These are phyloP conservation scores for cucumber (Cucumis sativus) DNA, from an alignment of 306 rosid species.

Conservation along the genomic window DNA sequence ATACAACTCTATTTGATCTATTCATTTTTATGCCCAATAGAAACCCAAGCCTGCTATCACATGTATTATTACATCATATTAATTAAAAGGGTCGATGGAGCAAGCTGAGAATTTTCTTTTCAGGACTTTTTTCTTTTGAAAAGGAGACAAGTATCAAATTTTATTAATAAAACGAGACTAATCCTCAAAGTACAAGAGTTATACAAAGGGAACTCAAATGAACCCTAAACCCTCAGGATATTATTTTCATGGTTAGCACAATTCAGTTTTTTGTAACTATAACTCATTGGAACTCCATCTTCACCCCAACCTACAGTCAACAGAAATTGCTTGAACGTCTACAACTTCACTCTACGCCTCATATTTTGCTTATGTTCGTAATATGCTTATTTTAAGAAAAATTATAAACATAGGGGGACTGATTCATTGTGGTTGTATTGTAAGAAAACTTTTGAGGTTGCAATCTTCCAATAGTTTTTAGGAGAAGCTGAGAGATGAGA, in stretches of 20 bases:
- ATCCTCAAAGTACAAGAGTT: no score
- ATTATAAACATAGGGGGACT: neutral
- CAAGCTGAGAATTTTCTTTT: neutral
- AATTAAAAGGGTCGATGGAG: neutral
- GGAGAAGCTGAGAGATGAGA: conserved; percentile 15
- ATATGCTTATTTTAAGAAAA: neutral
- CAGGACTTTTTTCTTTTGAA: neutral
- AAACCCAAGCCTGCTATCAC: neutral
- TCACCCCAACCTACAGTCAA: neutral
- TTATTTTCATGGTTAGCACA: neutral
- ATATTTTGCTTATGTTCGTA: neutral
- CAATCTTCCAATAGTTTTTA: neutral
- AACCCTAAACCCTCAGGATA: neutral
- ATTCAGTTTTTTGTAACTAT: neutral
- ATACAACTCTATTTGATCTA: neutral
- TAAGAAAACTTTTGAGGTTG: neutral
- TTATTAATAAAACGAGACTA: no score
- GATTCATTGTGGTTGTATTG: neutral
- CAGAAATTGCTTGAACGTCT: neutral
- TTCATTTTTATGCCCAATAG: neutral
- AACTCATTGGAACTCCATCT: neutral
- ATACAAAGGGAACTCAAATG: no score
- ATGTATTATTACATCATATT: neutral
- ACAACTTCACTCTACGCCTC: neutral
- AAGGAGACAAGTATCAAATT: no score